Evolutionary conservation across 305 asterid genomes (phyloP).

Genomic region (Solanum aculeatissimum): DNA sequence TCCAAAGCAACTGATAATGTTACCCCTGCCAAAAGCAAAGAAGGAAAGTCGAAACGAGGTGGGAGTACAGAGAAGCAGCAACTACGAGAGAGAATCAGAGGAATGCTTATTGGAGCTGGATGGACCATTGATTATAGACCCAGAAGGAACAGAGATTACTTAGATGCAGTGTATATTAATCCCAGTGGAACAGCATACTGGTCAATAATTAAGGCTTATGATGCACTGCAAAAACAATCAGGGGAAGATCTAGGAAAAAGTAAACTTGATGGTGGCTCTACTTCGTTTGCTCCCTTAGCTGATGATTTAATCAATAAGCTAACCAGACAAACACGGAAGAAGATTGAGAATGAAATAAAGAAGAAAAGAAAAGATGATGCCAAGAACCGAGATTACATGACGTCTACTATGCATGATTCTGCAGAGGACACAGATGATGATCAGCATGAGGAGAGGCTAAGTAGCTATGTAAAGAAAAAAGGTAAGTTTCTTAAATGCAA

Average conservation of each 20-base stretch:
- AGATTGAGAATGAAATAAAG: constrained; percentile 72
- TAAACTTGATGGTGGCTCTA: constrained; percentile 29
- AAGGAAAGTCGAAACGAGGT: constrained; percentile 54
- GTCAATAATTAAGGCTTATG: constrained; percentile 93
- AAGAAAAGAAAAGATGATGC: constrained; percentile 50
- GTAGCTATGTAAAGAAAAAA: constrained; percentile 19
- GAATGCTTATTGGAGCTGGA: constrained; percentile 62
- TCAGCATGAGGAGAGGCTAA: constrained; percentile 20
- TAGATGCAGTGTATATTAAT: constrained; percentile 80
- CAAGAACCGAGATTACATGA: constrained; percentile 22
- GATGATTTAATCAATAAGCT: constrained; percentile 78
- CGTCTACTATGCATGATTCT: constrained; percentile 18
- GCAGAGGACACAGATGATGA: constrained; percentile 20
- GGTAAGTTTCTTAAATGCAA: constrained; percentile 22
- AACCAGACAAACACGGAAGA: constrained; percentile 85
- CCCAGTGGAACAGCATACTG: constrained; percentile 87
- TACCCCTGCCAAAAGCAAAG: constrained; percentile 29
- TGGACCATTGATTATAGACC: constrained; percentile 96
- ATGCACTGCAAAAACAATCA: constrained; percentile 67
- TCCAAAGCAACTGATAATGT: constrained; percentile 9
- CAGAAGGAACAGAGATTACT: constrained; percentile 76
- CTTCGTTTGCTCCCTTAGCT: constrained; percentile 59
- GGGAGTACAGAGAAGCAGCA: constrained; percentile 87
- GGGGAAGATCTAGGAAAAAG: constrained; percentile 37
- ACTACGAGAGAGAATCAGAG: constrained; percentile 75